Conservation (phyloP, 495 filamentous ascomycete genomes). For the Cercophora samala region DNA sequence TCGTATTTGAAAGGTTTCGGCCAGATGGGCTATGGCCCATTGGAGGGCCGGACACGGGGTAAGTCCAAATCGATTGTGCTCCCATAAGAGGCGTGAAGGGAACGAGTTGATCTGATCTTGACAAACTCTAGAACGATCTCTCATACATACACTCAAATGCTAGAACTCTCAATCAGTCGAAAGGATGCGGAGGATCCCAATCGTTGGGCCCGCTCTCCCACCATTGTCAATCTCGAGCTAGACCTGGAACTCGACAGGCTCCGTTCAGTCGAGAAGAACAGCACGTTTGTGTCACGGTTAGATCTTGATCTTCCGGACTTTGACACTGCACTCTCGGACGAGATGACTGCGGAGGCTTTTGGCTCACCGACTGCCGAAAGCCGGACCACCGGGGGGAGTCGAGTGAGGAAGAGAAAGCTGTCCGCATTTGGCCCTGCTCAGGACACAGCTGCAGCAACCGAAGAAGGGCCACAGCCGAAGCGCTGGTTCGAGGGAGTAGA, state of each 20-base stretch:
- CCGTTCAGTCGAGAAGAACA: no score
- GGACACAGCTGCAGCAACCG: background rate
- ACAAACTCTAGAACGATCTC: background rate
- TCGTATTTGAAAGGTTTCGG: background rate
- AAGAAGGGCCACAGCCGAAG: background rate
- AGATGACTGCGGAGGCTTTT: no score
- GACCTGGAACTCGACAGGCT: no score
- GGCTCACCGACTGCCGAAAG: no score
- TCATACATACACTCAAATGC: background rate
- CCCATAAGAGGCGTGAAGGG: no score
- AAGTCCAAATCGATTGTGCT: background rate
- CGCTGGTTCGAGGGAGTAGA: background rate
- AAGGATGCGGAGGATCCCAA: background rate
- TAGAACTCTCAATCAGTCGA: background rate
- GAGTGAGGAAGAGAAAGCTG: background rate
- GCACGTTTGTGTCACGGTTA: no score
- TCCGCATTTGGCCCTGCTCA: background rate
- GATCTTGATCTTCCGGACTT: no score
- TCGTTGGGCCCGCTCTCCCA: no score
- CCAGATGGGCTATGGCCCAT: background rate
- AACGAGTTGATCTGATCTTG: background rate
- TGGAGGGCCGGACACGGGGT: background rate
- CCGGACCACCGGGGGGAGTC: no score
- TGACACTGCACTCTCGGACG: no score
- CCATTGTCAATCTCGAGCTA: no score